Evolutionary conservation across 495 filamentous ascomycete species (phyloP).

Genomic region (Neurospora sp.): DNA sequence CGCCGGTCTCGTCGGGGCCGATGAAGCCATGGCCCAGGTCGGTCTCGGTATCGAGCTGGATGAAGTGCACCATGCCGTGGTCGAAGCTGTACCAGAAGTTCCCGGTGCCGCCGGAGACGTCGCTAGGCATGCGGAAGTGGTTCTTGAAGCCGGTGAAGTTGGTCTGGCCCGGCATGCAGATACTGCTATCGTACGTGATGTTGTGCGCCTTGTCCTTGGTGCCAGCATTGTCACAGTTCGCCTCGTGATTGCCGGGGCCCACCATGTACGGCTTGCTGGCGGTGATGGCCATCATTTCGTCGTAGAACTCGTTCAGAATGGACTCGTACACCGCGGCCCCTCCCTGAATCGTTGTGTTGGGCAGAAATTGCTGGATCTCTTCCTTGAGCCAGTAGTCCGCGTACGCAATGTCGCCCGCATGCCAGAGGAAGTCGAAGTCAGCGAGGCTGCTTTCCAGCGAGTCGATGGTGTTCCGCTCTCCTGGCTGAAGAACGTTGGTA

Average conservation of each 20-base stretch:
- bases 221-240: slow-evolving; percentile 32
- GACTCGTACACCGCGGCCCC: slow-evolving; percentile 33
- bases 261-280: slow-evolving; percentile 43
- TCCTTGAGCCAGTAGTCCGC: slow-evolving; percentile 43
- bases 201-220: slow-evolving; percentile 4
- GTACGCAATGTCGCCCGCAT: slow-evolving; percentile 39
- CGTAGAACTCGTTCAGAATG: slow-evolving; percentile 46
- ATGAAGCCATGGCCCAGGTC: slow-evolving; percentile 37
- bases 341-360: slow-evolving; percentile 6
- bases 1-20: slow-evolving; percentile 26
- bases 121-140: slow-evolving; percentile 42
- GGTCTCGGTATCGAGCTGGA: slow-evolving; percentile 43
- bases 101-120: slow-evolving; percentile 30
- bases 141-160: slow-evolving; percentile 45
- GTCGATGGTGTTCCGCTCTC: slow-evolving; percentile 29
- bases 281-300: slow-evolving; percentile 36
- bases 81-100: slow-evolving; percentile 55
- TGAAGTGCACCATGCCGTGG: slow-evolving; percentile 43
- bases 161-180: slow-evolving; percentile 43
- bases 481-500: slow-evolving; percentile 16
- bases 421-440: slow-evolving; percentile 27
- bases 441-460: slow-evolving; percentile 13
- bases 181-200: slow-evolving; percentile 3
- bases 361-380: slow-evolving; percentile 26
- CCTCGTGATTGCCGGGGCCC: slow-evolving; percentile 39